Percentiles rank a stretch among this genome's conserved stretches.
phyloP scores from a whole-genome alignment of 495 filamentous ascomycete species.

The Mycothermus thermophilus region DNA sequence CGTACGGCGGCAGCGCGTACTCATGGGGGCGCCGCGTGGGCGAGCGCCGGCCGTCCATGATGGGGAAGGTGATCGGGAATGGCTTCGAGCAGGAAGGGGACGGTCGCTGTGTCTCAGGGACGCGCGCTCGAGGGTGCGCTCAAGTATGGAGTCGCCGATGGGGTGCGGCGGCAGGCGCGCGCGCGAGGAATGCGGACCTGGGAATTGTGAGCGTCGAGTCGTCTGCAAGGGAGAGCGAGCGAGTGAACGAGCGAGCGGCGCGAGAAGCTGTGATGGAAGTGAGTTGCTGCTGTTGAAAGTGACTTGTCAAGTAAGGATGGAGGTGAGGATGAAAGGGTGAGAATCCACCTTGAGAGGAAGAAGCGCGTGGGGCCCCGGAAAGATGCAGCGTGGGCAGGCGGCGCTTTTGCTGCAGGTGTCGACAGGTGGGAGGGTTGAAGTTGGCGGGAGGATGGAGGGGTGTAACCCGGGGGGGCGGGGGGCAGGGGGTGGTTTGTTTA shows the following conservation, averaged over 20 bases:
- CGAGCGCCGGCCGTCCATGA: slow-evolving; percentile 33
- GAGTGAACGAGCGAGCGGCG: background rate
- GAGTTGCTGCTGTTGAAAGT: background rate
- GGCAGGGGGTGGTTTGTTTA: too few relatives aligned
- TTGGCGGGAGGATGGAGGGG: too few relatives aligned
- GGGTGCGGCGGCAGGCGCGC: too few relatives aligned
- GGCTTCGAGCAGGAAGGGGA: slow-evolving; percentile 14
- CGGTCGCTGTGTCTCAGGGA: slow-evolving; percentile 5
- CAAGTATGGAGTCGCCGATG: background rate
- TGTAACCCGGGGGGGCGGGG: too few relatives aligned
- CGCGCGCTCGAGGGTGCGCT: too few relatives aligned
- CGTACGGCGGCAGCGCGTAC: slow-evolving; percentile 35
- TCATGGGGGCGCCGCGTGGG: slow-evolving; percentile 29
- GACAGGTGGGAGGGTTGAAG: too few relatives aligned
- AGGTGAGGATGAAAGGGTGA: too few relatives aligned
- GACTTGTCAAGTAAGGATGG: too few relatives aligned
- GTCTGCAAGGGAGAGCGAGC: background rate
- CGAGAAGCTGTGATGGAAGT: background rate
- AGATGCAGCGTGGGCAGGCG: too few relatives aligned
- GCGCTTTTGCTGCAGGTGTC: too few relatives aligned
- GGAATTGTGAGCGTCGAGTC: slow-evolving; percentile 1
- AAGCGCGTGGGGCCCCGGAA: too few relatives aligned
- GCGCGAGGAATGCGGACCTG: background rate
- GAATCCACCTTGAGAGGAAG: too few relatives aligned
- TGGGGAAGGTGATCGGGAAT: slow-evolving; percentile 14